Conservation (phyloP, 1,284 basidiomycete genomes). For the Kalmanozyma brasiliensis region DNA sequence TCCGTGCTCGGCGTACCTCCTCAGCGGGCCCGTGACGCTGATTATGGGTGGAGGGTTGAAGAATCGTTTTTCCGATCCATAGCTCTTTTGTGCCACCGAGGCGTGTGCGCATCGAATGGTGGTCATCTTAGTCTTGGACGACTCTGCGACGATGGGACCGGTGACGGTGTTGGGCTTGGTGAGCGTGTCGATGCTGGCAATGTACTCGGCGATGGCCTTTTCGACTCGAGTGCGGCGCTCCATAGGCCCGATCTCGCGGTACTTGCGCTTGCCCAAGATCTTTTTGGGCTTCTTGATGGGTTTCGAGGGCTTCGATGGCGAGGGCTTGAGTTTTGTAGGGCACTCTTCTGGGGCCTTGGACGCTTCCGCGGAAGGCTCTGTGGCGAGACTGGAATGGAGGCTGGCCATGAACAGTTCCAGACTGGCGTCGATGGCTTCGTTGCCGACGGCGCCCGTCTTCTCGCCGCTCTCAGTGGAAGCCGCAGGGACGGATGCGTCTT, state of each 20-base stretch:
- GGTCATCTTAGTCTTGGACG: slow-evolving; percentile 69
- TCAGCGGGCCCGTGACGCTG: slow-evolving; percentile 79
- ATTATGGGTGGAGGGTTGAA: slow-evolving; percentile 88
- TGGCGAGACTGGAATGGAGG: slow-evolving; percentile 28
- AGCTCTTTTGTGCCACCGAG: slow-evolving; percentile 89
- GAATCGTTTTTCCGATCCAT: slow-evolving; percentile 90
- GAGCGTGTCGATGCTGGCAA: slow-evolving; percentile 38
- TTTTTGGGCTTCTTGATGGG: slow-evolving; percentile 36
- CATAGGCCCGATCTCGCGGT: slow-evolving; percentile 43
- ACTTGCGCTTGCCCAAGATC: slow-evolving; percentile 47
- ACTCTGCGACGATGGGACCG: slow-evolving; percentile 35
- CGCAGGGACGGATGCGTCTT: slow-evolving; percentile 1
- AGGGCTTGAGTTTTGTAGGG: slow-evolving; percentile 11
- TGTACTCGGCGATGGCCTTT: slow-evolving; percentile 43
- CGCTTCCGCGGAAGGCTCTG: too few relatives aligned
- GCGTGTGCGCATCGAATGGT: slow-evolving; percentile 87
- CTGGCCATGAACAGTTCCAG: slow-evolving; percentile 59
- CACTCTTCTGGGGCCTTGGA: slow-evolving; percentile 11
- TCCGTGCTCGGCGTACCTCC: slow-evolving; percentile 48
- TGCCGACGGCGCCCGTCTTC: slow-evolving; percentile 11
- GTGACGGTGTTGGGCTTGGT: slow-evolving; percentile 43
- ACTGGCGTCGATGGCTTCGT: slow-evolving; percentile 50
- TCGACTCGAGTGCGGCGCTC: slow-evolving; percentile 43
- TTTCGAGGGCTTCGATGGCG: slow-evolving; percentile 28
- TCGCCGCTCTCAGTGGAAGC: slow-evolving; percentile 1